Conservation (phyloP, 1,284 basidiomycete genomes). For the Tetrapyrgos nigripes region DNA sequence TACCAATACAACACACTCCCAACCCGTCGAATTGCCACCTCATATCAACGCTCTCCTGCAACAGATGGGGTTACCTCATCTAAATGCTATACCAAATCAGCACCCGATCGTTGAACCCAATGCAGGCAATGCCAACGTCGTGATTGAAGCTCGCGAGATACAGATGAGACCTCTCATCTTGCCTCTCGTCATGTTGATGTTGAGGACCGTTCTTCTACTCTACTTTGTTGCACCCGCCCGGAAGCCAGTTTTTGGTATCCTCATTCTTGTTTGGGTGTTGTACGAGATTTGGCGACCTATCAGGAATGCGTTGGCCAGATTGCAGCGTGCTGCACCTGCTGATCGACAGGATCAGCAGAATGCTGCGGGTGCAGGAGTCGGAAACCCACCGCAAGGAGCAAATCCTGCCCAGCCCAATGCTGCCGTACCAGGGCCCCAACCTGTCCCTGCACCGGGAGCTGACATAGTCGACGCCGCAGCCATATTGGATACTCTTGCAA, state of each 20-base stretch:
- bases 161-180: conserved; percentile 67
- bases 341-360: neutral
- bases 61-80: conserved; percentile 63
- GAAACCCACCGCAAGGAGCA: neutral
- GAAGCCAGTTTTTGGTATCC: conserved; percentile 72
- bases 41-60: conserved; percentile 67
- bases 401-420: neutral
- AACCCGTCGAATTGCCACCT: conserved; percentile 39
- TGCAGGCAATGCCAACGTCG: neutral
- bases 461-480: conserved; percentile 16
- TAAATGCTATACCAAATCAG: conserved; percentile 42
- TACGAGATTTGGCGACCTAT: conserved; percentile 83
- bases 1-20: conserved; percentile 28
- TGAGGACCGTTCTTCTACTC: conserved; percentile 73
- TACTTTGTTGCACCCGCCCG: conserved; percentile 82
- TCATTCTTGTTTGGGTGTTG: conserved; percentile 72
- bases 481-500: conserved; percentile 59
- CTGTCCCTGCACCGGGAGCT: neutral
- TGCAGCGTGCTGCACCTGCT: neutral
- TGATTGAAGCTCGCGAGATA: conserved; percentile 38
- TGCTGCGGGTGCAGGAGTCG: neutral
- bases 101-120: conserved; percentile 23
- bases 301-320: neutral
- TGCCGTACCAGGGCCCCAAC: neutral
- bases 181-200: conserved; percentile 68